Evolutionary conservation across 2,329 filamentous ascomycete species (phyloP).

Genomic region (Cercospora sp.): DNA sequence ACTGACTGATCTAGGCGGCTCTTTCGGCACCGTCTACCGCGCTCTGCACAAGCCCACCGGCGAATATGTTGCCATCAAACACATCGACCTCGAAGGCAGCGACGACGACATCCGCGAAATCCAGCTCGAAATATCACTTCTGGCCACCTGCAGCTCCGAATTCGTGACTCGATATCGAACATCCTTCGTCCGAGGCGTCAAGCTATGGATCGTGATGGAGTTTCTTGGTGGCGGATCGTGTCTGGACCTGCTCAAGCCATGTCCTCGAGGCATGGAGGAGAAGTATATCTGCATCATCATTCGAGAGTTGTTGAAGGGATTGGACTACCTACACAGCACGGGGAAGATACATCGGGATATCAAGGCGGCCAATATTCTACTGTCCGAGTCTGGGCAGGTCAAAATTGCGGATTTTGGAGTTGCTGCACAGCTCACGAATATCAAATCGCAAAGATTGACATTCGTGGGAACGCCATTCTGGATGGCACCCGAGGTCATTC

Average conservation of each 20-base stretch:
- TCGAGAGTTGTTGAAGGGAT: slow-evolving; percentile 81
- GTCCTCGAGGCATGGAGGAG: slow-evolving; percentile 71
- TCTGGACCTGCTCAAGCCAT: slow-evolving; percentile 88
- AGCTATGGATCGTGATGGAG: slow-evolving; percentile 99
- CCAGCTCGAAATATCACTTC: slow-evolving; percentile 91
- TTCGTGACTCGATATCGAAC: slow-evolving; percentile 96
- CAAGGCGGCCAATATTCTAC: slow-evolving; percentile 95
- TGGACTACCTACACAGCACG: slow-evolving; percentile 91
- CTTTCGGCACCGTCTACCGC: slow-evolving; percentile 96
- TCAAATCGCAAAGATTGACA: slow-evolving; percentile 95
- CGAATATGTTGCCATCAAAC: slow-evolving; percentile 91
- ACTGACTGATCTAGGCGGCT: slow-evolving; percentile 64
- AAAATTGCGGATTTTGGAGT: slow-evolving; percentile 98
- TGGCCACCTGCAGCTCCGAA: slow-evolving; percentile 91
- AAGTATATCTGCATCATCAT: slow-evolving; percentile 91
- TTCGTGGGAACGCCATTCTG: slow-evolving; percentile 97
- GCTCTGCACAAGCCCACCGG: slow-evolving; percentile 88
- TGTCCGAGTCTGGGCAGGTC: slow-evolving; percentile 82
- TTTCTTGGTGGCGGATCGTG: slow-evolving; percentile 94
- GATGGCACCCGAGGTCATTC: slow-evolving; percentile 95
- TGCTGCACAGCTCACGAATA: slow-evolving; percentile 92
- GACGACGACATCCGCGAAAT: slow-evolving; percentile 98
- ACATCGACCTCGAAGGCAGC: slow-evolving; percentile 99
- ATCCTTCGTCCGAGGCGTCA: slow-evolving; percentile 92
- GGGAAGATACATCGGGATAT: slow-evolving; percentile 97